Percentiles rank a stretch among this genome's conserved stretches.
Evolutionary conservation across 345 rosid species (phyloP).

Genomic region (Boechera stricta): DNA sequence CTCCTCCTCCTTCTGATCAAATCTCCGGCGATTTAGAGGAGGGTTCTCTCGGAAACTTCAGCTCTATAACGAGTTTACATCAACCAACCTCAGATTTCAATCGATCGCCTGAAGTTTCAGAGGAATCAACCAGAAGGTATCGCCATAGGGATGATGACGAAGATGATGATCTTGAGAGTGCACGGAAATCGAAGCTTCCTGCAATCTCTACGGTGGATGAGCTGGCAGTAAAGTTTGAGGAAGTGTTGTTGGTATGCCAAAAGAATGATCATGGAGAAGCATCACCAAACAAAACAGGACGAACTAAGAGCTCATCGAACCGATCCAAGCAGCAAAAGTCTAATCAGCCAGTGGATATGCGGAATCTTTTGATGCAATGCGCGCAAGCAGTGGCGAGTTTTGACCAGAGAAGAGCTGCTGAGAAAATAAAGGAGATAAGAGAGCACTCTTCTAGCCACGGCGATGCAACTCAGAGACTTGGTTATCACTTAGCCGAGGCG

Average conservation of each 20-base stretch:
- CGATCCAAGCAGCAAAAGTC: constrained; percentile 18
- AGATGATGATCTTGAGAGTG: constrained; percentile 31
- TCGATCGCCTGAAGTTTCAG: constrained; percentile 15
- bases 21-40: constrained; percentile 16
- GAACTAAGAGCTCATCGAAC: constrained; percentile 13
- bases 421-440: constrained; percentile 65
- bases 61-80: constrained; percentile 29
- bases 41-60: constrained; percentile 23
- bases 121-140: constrained; percentile 26
- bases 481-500: constrained; percentile 64
- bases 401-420: constrained; percentile 63
- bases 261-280: constrained; percentile 18
- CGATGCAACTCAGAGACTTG: constrained; percentile 68
- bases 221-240: constrained; percentile 37
- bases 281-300: constrained; percentile 3
- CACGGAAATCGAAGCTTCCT: constrained; percentile 29
- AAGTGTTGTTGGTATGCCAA: constrained; percentile 36
- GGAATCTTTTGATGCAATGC: constrained; percentile 56
- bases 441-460: constrained; percentile 64
- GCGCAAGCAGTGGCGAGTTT: constrained; percentile 70
- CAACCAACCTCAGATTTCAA: constrained; percentile 15
- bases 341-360: constrained; percentile 33
- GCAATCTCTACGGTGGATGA: constrained; percentile 37
- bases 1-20: constrained; percentile 46
- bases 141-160: constrained; percentile 34